A percentile compares a stretch with the other conserved stretches of the same genome.
Evolutionary conservation across 2,329 filamentous ascomycete genomes (phyloP).

Genomic region (Metarhizium guizhouense): DNA sequence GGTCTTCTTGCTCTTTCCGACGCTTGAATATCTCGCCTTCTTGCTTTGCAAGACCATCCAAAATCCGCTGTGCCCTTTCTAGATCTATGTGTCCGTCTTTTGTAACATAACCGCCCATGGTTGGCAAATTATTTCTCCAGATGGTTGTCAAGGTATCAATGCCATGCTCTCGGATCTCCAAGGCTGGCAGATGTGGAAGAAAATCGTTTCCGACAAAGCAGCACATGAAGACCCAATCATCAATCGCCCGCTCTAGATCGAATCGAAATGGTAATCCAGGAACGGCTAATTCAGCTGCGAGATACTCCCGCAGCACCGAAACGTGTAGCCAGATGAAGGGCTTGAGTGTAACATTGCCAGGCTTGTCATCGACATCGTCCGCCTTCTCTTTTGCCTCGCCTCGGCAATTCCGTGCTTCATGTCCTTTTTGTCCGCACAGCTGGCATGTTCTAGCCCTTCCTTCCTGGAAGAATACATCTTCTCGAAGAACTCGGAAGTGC

Average conservation of each 20-base stretch:
- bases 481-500: conserved; percentile 89
- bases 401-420: conserved; percentile 78
- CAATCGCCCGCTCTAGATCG: conserved; percentile 86
- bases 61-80: conserved; percentile 74
- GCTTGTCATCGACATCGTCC: conserved; percentile 75
- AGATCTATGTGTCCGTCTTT: conserved; percentile 91
- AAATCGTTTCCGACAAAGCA: conserved; percentile 99
- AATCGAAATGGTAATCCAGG: conserved; percentile 78
- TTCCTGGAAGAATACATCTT: conserved; percentile 93
- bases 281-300: conserved; percentile 81
- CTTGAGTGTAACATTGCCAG: conserved; percentile 61
- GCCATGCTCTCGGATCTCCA: conserved; percentile 94
- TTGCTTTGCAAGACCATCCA: conserved; percentile 81
- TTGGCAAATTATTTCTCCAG: conserved; percentile 84
- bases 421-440: conserved; percentile 85
- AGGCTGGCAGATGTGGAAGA: conserved; percentile 88
- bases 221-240: conserved; percentile 99
- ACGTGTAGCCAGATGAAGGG: conserved; percentile 99
- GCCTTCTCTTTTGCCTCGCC: conserved; percentile 71
- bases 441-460: conserved; percentile 74
- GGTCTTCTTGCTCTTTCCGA: conserved; percentile 77
- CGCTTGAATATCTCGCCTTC: conserved; percentile 90
- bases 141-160: conserved; percentile 96
- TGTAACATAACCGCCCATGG: conserved; percentile 93
- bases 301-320: conserved; percentile 81